Conservation (phyloP, 495 filamentous ascomycete species). For the Penicillium longicatenatum region DNA sequence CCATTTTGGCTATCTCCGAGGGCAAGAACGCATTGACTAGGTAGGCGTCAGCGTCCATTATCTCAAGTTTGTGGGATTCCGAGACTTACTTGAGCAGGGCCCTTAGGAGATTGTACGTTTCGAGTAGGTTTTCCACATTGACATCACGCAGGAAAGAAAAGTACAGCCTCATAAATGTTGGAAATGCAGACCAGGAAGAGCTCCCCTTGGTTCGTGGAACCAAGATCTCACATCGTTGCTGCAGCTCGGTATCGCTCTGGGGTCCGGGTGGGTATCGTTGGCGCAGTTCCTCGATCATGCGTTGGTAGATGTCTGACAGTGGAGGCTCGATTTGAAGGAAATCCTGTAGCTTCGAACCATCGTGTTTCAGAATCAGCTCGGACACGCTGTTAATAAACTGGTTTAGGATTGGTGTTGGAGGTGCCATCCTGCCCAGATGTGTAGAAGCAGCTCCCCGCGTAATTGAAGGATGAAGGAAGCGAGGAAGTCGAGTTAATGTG, state of each 20-base stretch:
- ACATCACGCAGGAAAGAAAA: constrained; percentile 78
- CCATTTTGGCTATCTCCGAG: constrained; percentile 78
- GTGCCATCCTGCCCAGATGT: constrained; percentile 29
- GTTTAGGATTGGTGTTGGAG: constrained; percentile 50
- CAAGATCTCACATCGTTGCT: constrained; percentile 55
- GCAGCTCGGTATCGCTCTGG: constrained; percentile 54
- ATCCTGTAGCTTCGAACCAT: constrained; percentile 57
- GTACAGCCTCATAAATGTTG: constrained; percentile 76
- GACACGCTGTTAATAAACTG: constrained; percentile 58
- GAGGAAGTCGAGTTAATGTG: too few species aligned
- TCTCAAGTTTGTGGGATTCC: neutral
- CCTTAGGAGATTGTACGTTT: constrained; percentile 73
- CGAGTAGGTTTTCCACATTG: constrained; percentile 70
- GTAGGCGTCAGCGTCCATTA: constrained; percentile 1
- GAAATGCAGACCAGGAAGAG: constrained; percentile 72
- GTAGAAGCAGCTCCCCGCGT: too few species aligned
- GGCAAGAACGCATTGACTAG: constrained; percentile 73
- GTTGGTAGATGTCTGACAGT: constrained; percentile 62
- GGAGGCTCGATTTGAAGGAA: constrained; percentile 68
- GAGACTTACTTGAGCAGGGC: constrained; percentile 65
- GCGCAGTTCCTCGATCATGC: constrained; percentile 67
- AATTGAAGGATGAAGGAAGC: too few species aligned
- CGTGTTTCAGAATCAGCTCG: constrained; percentile 52
- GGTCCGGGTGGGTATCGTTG: constrained; percentile 52
- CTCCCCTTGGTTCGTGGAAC: constrained; percentile 63